phyloP scores from a whole-genome alignment of 768 basidiomycete genomes.

The Tricholoma sp. region DNA sequence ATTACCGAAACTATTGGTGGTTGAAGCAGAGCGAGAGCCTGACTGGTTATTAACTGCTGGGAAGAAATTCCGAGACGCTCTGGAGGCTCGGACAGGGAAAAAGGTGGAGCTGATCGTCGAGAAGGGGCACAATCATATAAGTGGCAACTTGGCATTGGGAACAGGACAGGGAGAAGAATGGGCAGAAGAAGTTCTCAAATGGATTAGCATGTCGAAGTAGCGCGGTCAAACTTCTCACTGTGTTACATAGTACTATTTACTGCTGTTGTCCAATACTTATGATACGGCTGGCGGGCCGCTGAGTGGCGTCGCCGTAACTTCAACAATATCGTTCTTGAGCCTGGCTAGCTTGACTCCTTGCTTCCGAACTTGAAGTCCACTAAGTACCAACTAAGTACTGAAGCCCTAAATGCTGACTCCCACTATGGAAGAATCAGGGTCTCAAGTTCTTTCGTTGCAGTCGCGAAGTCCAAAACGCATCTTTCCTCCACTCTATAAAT shows the following conservation, averaged over 20 bases:
- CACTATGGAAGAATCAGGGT: background rate
- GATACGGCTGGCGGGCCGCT: too few species aligned
- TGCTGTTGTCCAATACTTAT: too few species aligned
- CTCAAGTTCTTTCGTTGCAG: background rate
- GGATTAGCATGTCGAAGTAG: constrained; percentile 21
- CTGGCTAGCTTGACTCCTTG: too few species aligned
- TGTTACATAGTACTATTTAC: too few species aligned
- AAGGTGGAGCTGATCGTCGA: constrained; percentile 33
- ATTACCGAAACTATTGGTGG: constrained; percentile 44
- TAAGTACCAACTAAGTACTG: too few species aligned
- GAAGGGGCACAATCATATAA: constrained; percentile 60
- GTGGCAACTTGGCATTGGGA: constrained; percentile 41
- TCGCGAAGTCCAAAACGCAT: constrained; percentile 6
- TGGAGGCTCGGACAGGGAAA: constrained; percentile 31
- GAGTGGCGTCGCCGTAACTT: too few species aligned
- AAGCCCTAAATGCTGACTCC: too few species aligned
- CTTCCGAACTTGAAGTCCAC: too few species aligned
- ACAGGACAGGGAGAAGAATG: constrained; percentile 60
- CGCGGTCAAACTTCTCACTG: background rate
- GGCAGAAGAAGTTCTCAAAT: constrained; percentile 43
- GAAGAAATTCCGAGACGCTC: constrained; percentile 31
- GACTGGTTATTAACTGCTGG: constrained; percentile 33
- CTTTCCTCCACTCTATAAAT: constrained; percentile 56
- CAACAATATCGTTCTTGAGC: too few species aligned
- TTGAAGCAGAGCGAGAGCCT: constrained; percentile 53